Percentiles rank a stretch among this genome's conserved stretches.
phyloP scores from a whole-genome alignment of 2,329 filamentous ascomycete genomes.

The Pseudogymnoascus sp. region DNA sequence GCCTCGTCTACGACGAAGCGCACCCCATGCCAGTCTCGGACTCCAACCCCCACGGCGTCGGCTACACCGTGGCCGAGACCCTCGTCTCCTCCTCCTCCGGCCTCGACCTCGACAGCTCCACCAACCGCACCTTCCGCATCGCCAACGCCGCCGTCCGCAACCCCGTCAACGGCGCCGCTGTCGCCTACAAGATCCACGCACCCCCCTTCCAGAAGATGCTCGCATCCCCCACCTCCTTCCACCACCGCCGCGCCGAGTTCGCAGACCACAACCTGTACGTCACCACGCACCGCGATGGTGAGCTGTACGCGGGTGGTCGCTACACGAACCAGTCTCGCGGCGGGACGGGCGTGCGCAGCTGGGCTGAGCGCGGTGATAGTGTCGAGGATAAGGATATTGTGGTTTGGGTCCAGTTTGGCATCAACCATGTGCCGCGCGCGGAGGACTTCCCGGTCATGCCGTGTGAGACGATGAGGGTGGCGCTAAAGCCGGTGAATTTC shows the following conservation, averaged over 20 bases:
- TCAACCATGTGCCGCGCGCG: slow-evolving; percentile 56
- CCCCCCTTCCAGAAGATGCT: slow-evolving; percentile 53
- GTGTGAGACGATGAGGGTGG: slow-evolving; percentile 45
- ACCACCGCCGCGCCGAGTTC: slow-evolving; percentile 45
- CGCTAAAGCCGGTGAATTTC: slow-evolving; percentile 45
- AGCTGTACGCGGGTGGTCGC: slow-evolving; percentile 46
- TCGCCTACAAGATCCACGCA: slow-evolving; percentile 49
- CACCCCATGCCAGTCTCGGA: slow-evolving; percentile 50
- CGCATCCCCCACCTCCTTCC: slow-evolving; percentile 39
- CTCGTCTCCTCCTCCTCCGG: slow-evolving; percentile 39
- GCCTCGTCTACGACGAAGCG: slow-evolving; percentile 50
- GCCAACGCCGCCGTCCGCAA: slow-evolving; percentile 45
- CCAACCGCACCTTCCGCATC: slow-evolving; percentile 51
- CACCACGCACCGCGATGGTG: slow-evolving; percentile 45
- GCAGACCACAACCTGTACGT: slow-evolving; percentile 49
- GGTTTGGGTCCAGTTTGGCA: slow-evolving; percentile 50
- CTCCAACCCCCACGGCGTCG: slow-evolving; percentile 45
- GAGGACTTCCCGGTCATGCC: slow-evolving; percentile 67
- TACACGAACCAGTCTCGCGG: slow-evolving; percentile 51
- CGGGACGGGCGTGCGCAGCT: slow-evolving; percentile 46
- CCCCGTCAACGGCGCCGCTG: slow-evolving; percentile 44
- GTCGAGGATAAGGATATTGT: slow-evolving; percentile 47
- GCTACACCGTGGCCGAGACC: slow-evolving; percentile 43
- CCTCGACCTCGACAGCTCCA: slow-evolving; percentile 39
- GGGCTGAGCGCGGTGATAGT: slow-evolving; percentile 42